Evolutionary conservation across 208 protist species (phyloP).

Genomic region (Leishmania arabica): DNA sequence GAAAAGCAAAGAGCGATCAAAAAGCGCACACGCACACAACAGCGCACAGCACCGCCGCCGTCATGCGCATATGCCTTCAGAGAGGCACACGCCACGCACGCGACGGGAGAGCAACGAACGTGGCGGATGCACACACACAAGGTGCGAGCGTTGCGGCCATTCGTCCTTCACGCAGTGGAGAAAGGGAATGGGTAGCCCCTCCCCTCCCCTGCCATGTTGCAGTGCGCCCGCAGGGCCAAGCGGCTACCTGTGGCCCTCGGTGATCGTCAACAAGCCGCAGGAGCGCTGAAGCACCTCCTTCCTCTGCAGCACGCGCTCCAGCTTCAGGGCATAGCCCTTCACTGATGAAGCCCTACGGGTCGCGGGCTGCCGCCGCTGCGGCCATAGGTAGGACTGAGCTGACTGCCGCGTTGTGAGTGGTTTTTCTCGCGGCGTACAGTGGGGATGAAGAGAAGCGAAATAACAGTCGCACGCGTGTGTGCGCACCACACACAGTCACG

Average conservation of each 20-base stretch:
- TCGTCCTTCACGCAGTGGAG: constrained; percentile 10
- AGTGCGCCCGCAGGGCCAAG: not conserved
- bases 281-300: not conserved
- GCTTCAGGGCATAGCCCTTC: not conserved
- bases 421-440: not conserved
- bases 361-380: not conserved
- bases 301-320: not conserved
- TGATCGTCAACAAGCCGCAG: not conserved
- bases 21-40: not conserved
- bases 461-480: not conserved
- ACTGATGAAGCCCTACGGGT: not conserved
- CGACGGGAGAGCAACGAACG: not conserved
- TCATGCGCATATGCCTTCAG: not conserved
- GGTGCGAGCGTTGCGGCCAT: not conserved
- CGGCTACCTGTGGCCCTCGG: not conserved
- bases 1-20: not conserved
- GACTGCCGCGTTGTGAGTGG: not conserved
- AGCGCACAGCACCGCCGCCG: not conserved
- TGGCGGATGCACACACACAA: not conserved
- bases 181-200: not conserved
- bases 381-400: not conserved
- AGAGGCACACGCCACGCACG: not conserved
- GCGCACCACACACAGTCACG: not conserved
- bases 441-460: not conserved
- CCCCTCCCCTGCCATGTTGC: not conserved